Evolutionary conservation across 352 stramenopile genomes (phyloP).

Genomic region (Globisporangium apiculatum): DNA sequence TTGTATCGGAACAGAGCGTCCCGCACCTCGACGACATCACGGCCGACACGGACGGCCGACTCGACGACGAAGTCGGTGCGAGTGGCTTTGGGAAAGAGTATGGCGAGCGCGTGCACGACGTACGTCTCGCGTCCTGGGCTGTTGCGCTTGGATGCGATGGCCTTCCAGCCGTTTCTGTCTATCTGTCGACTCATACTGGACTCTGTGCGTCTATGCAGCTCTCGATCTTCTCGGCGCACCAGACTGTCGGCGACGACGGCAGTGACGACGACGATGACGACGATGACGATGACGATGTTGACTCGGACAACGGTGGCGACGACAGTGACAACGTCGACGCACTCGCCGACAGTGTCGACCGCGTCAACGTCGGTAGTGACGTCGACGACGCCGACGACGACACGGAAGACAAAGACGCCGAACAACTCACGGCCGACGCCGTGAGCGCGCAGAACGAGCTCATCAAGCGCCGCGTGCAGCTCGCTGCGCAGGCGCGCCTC

Average conservation of each 20-base stretch:
- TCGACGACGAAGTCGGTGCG: conserved; percentile 71
- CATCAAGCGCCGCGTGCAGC: conserved; percentile 79
- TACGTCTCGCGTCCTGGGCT: conserved; percentile 17
- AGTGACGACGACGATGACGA: conserved; percentile 37
- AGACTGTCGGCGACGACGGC: conserved; percentile 26
- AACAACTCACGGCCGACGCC: conserved; percentile 20
- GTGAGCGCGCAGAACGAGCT: conserved; percentile 56
- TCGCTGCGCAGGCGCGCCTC: conserved; percentile 46
- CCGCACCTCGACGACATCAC: conserved; percentile 66
- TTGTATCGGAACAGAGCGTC: conserved; percentile 23
- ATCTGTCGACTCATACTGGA: no score
- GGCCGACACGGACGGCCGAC: conserved; percentile 41
- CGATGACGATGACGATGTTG: conserved; percentile 24
- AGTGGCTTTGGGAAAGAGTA: conserved; percentile 79
- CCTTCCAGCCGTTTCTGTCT: no score
- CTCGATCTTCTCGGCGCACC: conserved; percentile 78
- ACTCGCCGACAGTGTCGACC: conserved; percentile 30
- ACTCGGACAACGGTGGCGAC: conserved; percentile 27
- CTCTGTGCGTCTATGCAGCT: conserved; percentile 26
- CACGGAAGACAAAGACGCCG: conserved; percentile 17
- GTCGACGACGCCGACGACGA: conserved; percentile 19
- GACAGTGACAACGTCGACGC: conserved; percentile 25
- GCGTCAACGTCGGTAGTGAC: conserved; percentile 21
- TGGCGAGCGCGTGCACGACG: conserved; percentile 57
- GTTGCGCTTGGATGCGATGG: no score